phyloP scores from a whole-genome alignment of 345 rosid species.

The Dipteronia dyeriana region DNA sequence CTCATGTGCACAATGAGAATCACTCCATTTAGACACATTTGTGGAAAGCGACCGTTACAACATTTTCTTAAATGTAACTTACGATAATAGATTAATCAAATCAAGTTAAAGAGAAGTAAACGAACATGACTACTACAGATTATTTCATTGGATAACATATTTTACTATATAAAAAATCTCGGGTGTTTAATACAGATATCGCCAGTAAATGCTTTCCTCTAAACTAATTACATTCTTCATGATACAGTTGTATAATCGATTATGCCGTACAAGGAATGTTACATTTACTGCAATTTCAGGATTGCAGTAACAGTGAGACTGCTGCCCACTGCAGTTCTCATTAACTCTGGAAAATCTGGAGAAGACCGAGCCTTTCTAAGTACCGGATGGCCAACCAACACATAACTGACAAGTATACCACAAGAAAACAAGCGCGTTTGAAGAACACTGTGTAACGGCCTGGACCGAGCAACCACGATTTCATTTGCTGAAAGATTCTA shows the following conservation, averaged over 20 bases:
- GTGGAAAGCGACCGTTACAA: no score
- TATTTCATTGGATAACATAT: no score
- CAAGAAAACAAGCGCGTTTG: constrained; percentile 61
- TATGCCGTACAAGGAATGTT: constrained; percentile 12
- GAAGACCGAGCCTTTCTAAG: constrained; percentile 51
- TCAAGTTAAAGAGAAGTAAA: no score
- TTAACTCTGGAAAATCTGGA: constrained; percentile 29
- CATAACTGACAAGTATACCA: constrained; percentile 52
- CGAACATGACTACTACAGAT: no score
- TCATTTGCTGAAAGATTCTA: constrained; percentile 40
- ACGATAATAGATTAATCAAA: no score
- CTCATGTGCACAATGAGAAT: no score
- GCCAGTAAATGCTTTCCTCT: not conserved
- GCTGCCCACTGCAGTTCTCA: constrained; percentile 22
- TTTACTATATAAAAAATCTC: not conserved
- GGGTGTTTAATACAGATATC: constrained; percentile 2
- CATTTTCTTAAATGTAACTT: no score
- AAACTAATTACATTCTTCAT: not conserved
- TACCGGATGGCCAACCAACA: constrained; percentile 64
- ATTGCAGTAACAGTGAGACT: constrained; percentile 7
- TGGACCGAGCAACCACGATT: constrained; percentile 30
- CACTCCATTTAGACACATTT: no score
- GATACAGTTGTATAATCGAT: not conserved
- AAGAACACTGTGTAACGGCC: constrained; percentile 21
- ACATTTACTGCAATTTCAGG: constrained; percentile 15